A percentile compares a stretch with the other conserved stretches of the same genome.
Conservation (phyloP, 2,329 filamentous ascomycete species). For the Gnomoniopsis smithogilvyi region DNA sequence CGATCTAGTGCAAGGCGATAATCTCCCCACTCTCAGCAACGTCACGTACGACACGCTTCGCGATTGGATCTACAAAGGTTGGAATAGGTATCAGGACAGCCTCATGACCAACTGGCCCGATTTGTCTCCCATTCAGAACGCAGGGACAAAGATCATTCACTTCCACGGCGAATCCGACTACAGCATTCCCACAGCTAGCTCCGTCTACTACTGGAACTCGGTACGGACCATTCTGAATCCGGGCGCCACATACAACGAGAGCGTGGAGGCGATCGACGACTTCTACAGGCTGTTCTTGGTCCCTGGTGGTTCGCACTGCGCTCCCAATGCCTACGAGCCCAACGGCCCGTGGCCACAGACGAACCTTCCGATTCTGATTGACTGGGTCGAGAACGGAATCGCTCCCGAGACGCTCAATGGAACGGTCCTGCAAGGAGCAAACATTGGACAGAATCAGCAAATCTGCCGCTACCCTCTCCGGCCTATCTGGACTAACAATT, state of each 20-base stretch:
- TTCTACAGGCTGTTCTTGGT: constrained; percentile 40
- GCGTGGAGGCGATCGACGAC: constrained; percentile 39
- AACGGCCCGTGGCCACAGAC: constrained; percentile 36
- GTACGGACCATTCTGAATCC: constrained; percentile 44
- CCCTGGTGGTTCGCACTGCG: constrained; percentile 49
- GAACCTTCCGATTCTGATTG: constrained; percentile 27
- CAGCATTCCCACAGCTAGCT: constrained; percentile 44
- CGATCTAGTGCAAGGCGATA: constrained; percentile 20
- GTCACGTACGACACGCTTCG: constrained; percentile 50
- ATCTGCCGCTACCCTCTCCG: constrained; percentile 40
- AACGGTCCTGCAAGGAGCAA: constrained; percentile 19
- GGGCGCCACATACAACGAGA: constrained; percentile 29
- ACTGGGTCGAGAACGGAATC: constrained; percentile 49
- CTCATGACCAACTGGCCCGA: constrained; percentile 42
- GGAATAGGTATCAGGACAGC: constrained; percentile 44
- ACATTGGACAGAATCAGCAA: constrained; percentile 33
- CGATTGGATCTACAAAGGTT: constrained; percentile 45
- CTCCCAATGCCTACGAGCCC: constrained; percentile 36
- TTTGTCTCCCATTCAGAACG: constrained; percentile 37
- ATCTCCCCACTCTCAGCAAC: constrained; percentile 35
- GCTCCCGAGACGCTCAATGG: constrained; percentile 39
- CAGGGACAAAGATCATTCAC: constrained; percentile 48
- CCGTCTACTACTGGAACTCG: constrained; percentile 36
- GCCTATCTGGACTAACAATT: constrained; percentile 36
- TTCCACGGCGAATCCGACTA: constrained; percentile 50